Evolutionary conservation across 2,329 filamentous ascomycete genomes (phyloP).

Genomic region (Bimuria novae-zelandiae): DNA sequence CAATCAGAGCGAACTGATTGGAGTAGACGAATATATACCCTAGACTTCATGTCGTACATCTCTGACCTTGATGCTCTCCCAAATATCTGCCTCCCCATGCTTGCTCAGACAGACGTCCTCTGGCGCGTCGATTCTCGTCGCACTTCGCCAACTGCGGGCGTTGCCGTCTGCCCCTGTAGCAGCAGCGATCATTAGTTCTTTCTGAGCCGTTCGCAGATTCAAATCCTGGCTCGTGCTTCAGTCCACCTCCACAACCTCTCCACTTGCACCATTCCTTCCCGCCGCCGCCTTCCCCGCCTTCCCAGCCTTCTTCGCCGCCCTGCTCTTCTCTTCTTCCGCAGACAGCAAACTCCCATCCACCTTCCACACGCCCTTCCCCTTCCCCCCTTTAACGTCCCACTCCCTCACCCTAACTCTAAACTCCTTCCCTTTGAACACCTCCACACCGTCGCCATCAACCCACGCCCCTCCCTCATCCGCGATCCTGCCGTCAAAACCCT

Average conservation of each 20-base stretch:
- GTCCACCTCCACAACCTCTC: conserved; percentile 11
- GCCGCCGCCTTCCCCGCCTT: conserved; percentile 24
- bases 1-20: too few species aligned
- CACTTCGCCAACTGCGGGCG: too few species aligned
- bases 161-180: too few species aligned
- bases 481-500: conserved; percentile 31
- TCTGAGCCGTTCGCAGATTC: too few species aligned
- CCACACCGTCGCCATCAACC: conserved; percentile 69
- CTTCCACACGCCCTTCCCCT: conserved; percentile 76
- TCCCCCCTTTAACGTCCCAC: conserved; percentile 73
- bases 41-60: neutral
- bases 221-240: too few species aligned
- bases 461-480: conserved; percentile 69
- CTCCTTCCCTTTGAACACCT: conserved; percentile 49
- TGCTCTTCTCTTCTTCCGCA: conserved; percentile 54
- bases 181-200: too few species aligned
- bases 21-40: too few species aligned
- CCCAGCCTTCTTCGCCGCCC: conserved; percentile 53
- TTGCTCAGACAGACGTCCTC: neutral
- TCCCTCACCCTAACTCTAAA: conserved; percentile 81
- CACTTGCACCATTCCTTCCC: conserved; percentile 16
- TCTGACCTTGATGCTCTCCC: neutral
- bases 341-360: conserved; percentile 86
- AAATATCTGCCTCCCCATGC: neutral
- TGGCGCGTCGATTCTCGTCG: neutral